Evolutionary conservation across 768 basidiomycete species (phyloP), one percentile per base, ranked within the genome.

Genomic region (Mycena maculata): DNA sequence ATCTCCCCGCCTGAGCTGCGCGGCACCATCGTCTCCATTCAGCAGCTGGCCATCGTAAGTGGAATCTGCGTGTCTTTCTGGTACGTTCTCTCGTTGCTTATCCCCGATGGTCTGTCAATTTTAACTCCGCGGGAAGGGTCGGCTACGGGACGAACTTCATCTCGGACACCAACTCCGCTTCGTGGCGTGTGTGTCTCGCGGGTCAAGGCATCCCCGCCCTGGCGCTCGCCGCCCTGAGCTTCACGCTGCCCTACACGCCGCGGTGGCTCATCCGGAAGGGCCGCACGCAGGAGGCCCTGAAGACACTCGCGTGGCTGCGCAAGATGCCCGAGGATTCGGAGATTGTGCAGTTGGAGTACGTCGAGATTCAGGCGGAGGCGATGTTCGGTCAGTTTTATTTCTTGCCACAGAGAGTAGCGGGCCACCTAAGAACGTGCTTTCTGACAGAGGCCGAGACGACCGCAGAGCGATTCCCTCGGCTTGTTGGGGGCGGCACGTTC

Each of bases 201-300:
- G 73, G 79, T 16, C 82, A 83, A 47, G 76, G 81, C 31, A 57
- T 83, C 25, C 82, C 82, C 2, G 79, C 82, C 5, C 38, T 82
- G 31, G 76, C 82, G 23, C 55, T 73, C 27, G 67, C 70, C 6
- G 11, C 72, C 33, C 69, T 75, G 45, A 75, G 69, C 31, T 64
- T 75, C 42, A 75, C 80, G 49, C 75, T 83, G 71, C 82, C 82
- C 23, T 82, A 79, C 57, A 83, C 83, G 22, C 83, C 83, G 22
- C 78, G 83, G 54, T 84, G 83, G 79, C 72, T 83, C 39, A 76
- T 78, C 65, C 77, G 80, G 55, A 75, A 78, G 70, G 79, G 80
- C 0, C 78, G 79, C 9, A 75, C 76, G 49, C 73, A 71, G 7
- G 82, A 84, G 44, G 81, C 81, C 9, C 57, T 79, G 25, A 53